Conservation (phyloP, 1,284 basidiomycete genomes). For the Clitocybe nebularis region DNA sequence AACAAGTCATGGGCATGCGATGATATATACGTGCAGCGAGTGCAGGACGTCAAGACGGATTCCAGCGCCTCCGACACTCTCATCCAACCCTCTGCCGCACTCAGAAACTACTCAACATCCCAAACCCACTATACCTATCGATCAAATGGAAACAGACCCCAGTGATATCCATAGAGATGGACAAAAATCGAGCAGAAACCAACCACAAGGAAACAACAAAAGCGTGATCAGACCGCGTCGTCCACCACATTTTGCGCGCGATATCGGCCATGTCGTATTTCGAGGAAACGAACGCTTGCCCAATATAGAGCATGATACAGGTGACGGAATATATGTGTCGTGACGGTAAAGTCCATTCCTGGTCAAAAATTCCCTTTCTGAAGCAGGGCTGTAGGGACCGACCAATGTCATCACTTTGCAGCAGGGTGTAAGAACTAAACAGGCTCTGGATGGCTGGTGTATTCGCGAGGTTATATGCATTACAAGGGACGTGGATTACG, state of each 20-base stretch:
- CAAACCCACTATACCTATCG: no score
- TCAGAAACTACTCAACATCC: neutral
- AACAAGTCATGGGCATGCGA: constrained; percentile 43
- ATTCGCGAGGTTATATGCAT: no score
- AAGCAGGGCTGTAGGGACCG: no score
- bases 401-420: no score
- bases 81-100: neutral
- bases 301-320: constrained; percentile 7
- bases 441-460: no score
- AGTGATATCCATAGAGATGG: no score
- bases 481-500: no score
- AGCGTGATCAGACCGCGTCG: constrained; percentile 29
- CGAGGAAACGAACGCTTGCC: constrained; percentile 48
- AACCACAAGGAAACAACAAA: no score
- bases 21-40: constrained; percentile 52
- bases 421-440: no score
- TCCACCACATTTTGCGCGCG: constrained; percentile 55
- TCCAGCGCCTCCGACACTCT: constrained; percentile 51
- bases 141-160: no score
- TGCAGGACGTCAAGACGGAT: constrained; percentile 55
- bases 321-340: constrained; percentile 14
- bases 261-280: constrained; percentile 59
- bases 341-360: neutral
- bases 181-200: no score
- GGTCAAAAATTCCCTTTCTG: neutral